phyloP scores from a whole-genome alignment of 2,329 filamentous ascomycete genomes.

The Fusarium virguliforme region DNA sequence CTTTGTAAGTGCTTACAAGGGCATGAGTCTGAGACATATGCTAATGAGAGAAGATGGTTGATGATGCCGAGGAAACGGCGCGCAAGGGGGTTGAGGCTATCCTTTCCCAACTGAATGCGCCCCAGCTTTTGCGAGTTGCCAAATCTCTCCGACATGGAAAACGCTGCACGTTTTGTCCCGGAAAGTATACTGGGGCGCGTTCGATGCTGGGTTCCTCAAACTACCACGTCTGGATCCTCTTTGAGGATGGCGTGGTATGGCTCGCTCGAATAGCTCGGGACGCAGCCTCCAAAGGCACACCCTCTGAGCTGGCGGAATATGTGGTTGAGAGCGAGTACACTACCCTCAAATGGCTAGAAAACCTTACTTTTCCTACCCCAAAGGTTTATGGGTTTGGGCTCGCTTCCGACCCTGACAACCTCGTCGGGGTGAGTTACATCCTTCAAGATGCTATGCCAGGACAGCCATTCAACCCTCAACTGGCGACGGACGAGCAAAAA shows the following conservation, averaged over 20 bases:
- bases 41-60: slow-evolving; percentile 12
- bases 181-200: slow-evolving; percentile 29
- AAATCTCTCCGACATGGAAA: slow-evolving; percentile 29
- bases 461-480: slow-evolving; percentile 28
- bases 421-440: slow-evolving; percentile 50
- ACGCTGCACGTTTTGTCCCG: slow-evolving; percentile 38
- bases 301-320: slow-evolving; percentile 47
- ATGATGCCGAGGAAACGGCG: slow-evolving; percentile 17
- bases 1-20: slow-evolving; percentile 8
- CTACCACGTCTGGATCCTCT: slow-evolving; percentile 49
- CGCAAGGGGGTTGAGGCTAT: slow-evolving; percentile 16
- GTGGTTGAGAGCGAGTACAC: slow-evolving; percentile 53
- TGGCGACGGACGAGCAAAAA: slow-evolving; percentile 26
- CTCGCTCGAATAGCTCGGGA: slow-evolving; percentile 48
- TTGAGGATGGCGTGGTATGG: slow-evolving; percentile 47
- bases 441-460: slow-evolving; percentile 49
- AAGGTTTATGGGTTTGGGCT: slow-evolving; percentile 48
- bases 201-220: slow-evolving; percentile 49
- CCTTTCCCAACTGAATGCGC: slow-evolving; percentile 14
- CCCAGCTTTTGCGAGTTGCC: slow-evolving; percentile 31
- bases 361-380: slow-evolving; percentile 47
- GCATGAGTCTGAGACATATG: not conserved
- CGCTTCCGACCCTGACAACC: slow-evolving; percentile 36
- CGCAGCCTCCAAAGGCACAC: slow-evolving; percentile 39
- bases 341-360: slow-evolving; percentile 54